Base-by-base conservation (phyloP, 1,284 basidiomycete species). In the Ganoderma leucocontextum region DNA sequence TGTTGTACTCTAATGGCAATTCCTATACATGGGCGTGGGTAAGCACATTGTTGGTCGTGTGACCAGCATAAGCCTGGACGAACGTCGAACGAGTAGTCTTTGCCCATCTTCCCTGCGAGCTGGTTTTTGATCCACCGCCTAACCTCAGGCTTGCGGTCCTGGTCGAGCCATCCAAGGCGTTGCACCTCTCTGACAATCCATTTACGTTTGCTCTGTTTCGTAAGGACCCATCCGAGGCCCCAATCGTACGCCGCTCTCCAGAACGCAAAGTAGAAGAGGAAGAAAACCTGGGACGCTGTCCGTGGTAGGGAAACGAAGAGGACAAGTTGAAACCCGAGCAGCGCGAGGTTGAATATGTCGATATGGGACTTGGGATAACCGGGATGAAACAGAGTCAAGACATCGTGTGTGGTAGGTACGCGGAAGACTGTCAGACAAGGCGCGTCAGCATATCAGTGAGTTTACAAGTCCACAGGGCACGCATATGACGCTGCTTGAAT, bases 321-420 rank as follows among this genome's bases (percentile, higher is more conserved):
- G 29, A 91, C 72, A 65, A 97, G 83, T 79, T 99, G 97, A 0
- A 91, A 75, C 1, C 87, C 89, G 39, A 99, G 88, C 5, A 95
- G 85, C 5, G 86, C 87, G 33, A 99, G 83, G 70, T 96, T 98
- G 70, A 98, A 82, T 25, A 97, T 80, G 80, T 99, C 97, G 63
- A 99, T 84, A 73, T 97, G 93, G 42, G 96, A 97, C 79, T 98
- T 98, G 4, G 92, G 92, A 75, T 95, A 91, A 5, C 89, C 85
- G 2, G 97, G 98, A 77, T 96, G 89, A 78, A 98, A 94, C 33
- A 99, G 86, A 4, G 96, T 96, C 68, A 99, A 81, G 68, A 99
- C 96, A 79, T 98, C 96, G 78, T 98, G 95, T 0, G 98, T 99
- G 53, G 95, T 93, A 10, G 97, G 97, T 44, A 99, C 96, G 64